Evolutionary conservation across 352 stramenopile species (phyloP), one percentile per base, ranked within the genome.

Genomic region (Phytophthora macrochlamydospora): DNA sequence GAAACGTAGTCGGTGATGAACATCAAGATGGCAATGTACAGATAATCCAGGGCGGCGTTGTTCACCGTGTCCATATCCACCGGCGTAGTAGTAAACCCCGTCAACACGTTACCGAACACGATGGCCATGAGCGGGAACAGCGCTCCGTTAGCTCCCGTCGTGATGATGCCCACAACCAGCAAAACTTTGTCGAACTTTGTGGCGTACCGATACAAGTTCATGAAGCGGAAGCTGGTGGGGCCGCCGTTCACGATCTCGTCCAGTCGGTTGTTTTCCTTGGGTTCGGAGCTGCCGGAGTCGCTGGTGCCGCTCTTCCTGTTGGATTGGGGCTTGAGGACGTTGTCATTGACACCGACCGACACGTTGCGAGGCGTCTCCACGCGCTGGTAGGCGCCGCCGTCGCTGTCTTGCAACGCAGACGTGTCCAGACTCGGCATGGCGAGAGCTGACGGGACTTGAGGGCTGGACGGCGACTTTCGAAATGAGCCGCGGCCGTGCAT

Each of bases 51-150:
- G 4, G 76, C 43, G 40, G 73, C 55, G 2, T 56, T 62, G 7
- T 69, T 65, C 38, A 87, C 59, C 1, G 51, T 51, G 31, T 49
- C 42, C 51, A 73, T 59, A 35, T 87, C 69, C 33, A 83, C 60
- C 1, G 76, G 68, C 0, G 48, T 63, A 1, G 43, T 58, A 3
- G 57, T 32, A 43, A 85, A 85, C 3, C 48, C 67, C 33, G 67
- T 60, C 18, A 82, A 31, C 3, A 63, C 69, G 24, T 83, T 51
- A 28, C 73, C 75, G 63, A 83, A 79, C 13, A 83, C 53, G 18
- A 81, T 65, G 29, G 73, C 74, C 73, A 85, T 81, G 31, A 78
- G 56, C 5, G 76, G 76, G 52, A 84, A 75, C 42, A 78, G 51
- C 32, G 61, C 70, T 28, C 75, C 75, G 38, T 84, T 84, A 18